Base-by-base conservation (phyloP, 371 early-diverging fungal genomes). In the Zancudomyces culisetae region DNA sequence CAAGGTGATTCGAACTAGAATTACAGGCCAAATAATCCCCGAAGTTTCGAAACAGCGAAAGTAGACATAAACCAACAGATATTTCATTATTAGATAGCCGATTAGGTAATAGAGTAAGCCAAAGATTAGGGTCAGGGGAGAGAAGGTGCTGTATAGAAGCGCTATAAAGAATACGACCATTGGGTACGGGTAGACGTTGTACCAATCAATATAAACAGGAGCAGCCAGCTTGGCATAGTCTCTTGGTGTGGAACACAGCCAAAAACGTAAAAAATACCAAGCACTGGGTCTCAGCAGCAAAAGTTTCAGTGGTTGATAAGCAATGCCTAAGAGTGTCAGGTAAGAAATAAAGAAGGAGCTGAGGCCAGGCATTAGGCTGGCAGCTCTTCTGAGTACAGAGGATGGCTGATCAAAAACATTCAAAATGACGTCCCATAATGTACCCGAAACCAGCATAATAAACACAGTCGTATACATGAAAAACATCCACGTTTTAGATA, bases 391-490 rank as follows among this genome's bases (percentile, higher is more conserved):
- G 52, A 83, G 71, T 28, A 85, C 70, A 23, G 76, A 72, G 1
- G 71, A 75, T 0, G 85, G 81, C 43, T 73, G 71, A 26, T 77
- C 72, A 46, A 81, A 61, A 2, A 84, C 78, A 27, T 85, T 79
- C 30, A 74, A 68, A 42, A 87, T 53, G 15, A 81, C 69, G 42
- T 80, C 72, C 64, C 82, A 81, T 49, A 88, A 61, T 0, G 88
- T 83, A 29, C 77, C 75, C 2, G 85, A 82, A 8, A 89, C 69
- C 3, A 83, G 80, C 62, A 87, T 83, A 12, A 90, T 77, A 48
- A 95, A 66, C 39, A 95, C 62, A 6, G 92, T 80, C 64, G 90
- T 95, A 70, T 85, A 80, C 26, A 92, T 62, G 48, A 81, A 75
- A 56, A 90, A 92, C 50, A 81, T 80, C 62, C 85, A 91, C 65